Evolutionary conservation across 495 filamentous ascomycete genomes (phyloP), one percentile per base, ranked within the genome.

Genomic region (Xylaria venustula): DNA sequence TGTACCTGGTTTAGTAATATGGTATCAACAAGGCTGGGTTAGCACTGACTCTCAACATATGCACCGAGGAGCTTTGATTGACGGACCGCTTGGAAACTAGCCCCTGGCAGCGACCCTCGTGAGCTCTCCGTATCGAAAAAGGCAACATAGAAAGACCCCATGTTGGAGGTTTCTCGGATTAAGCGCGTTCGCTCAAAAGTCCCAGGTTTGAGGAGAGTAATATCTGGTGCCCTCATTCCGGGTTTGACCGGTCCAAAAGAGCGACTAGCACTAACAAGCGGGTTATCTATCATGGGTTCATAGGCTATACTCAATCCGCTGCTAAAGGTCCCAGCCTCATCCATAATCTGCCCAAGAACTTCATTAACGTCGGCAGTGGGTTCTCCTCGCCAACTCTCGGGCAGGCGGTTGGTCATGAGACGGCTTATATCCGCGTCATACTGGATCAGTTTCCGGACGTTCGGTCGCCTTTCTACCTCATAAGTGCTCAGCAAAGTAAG

Each of bases 231-330:
- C 65, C 78, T 62, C 57, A 73, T 64, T 12, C 78, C 78, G 5
- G 75, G 64, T 28, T 28, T 40, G 19, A 68, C 34, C 12, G 19
- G 20, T 46, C 22, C 6, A 44, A 40, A 36, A 49, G 41, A 17
- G 22, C n/a, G 42, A 72, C 58, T 64, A 2, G 61, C 23, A 1
- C 69, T 51, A 57, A 75, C 77, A 2, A 76, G 58, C 9, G 50
- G 61, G 36, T 79, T 72, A 11, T 58, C 50, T 25, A 68, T 54
- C 14, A 42, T 54, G 11, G 62, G 34, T 22, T 63, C 66, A 49
- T 79, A 81, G 25, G 58, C 72, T 56, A 81, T 81, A 8, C 75
- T 75, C 32, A 81, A 64, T 1, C 78, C 78, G 36, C 72, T 77
- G 17, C 62, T 79, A 62, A 81, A 81, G 12, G 71, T 65, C 12